phyloP scores from a whole-genome alignment of 192 early-diverging fungal species.

The Coemansia erecta region DNA sequence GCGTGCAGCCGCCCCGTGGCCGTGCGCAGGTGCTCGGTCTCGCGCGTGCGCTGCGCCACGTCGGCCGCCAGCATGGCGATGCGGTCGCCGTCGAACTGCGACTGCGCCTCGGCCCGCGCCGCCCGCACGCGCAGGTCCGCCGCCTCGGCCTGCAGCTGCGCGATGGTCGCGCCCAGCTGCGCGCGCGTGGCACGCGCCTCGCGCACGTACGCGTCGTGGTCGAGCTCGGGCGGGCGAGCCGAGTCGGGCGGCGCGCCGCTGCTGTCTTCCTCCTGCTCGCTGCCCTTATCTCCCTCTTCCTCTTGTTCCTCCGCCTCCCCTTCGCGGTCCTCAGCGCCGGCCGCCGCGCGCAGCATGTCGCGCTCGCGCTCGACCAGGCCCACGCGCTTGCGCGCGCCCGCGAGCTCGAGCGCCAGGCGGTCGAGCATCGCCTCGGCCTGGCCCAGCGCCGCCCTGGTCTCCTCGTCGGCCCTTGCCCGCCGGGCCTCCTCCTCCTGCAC shows the following conservation, averaged over 20 bases:
- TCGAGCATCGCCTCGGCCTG: constrained; percentile 59
- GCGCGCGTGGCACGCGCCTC: constrained; percentile 61
- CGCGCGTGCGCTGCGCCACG: constrained; percentile 55
- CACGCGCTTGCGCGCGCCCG: constrained; percentile 46
- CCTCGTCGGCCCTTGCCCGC: constrained; percentile 43
- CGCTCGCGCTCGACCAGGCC: constrained; percentile 57
- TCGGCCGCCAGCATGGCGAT: constrained; percentile 60
- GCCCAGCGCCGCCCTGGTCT: constrained; percentile 54
- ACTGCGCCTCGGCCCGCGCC: constrained; percentile 60
- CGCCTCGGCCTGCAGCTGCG: constrained; percentile 54
- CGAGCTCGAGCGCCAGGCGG: constrained; percentile 51
- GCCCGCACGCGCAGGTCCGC: constrained; percentile 64
- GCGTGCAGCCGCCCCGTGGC: constrained; percentile 56
- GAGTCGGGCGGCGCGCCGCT: constrained; percentile 5
- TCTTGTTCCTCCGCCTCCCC: neutral
- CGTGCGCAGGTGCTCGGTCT: constrained; percentile 63
- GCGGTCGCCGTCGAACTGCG: constrained; percentile 59
- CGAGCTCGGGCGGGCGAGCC: constrained; percentile 55
- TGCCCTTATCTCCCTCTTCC: neutral
- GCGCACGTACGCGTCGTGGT: constrained; percentile 65
- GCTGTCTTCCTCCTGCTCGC: neutral
- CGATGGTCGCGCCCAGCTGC: constrained; percentile 56
- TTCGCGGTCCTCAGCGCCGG: neutral
- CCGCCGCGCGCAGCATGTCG: constrained; percentile 49
- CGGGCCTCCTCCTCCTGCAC: constrained; percentile 51